These are phyloP conservation scores for Aspergillus ellipticus DNA, from an alignment of 495 filamentous ascomycete species.

Conservation along the genomic window DNA sequence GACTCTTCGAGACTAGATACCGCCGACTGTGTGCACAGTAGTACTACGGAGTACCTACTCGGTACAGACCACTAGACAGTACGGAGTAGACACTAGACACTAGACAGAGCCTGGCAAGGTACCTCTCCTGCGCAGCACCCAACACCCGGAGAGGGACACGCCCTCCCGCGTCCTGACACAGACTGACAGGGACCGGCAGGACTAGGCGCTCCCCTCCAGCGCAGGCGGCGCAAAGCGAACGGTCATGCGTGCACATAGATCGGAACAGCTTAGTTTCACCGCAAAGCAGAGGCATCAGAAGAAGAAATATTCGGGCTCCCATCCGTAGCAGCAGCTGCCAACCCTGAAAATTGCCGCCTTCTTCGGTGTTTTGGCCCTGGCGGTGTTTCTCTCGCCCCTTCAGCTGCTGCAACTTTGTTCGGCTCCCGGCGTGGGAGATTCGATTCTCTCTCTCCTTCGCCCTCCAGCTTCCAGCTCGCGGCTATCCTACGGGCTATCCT, in stretches of 20 bases:
- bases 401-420: slow-evolving; percentile 2
- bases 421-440: slow-evolving; percentile 4
- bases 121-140: no score
- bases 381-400: background rate
- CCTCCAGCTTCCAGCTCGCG: background rate
- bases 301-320: slow-evolving; percentile 1
- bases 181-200: slow-evolving; percentile 18
- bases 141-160: no score
- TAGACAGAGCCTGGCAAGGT: no score
- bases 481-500: background rate
- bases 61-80: no score
- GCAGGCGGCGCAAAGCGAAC: slow-evolving; percentile 21
- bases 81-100: no score
- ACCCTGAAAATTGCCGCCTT: slow-evolving; percentile 14
- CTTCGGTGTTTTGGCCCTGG: slow-evolving; percentile 3
- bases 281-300: slow-evolving; percentile 16
- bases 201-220: slow-evolving; percentile 4
- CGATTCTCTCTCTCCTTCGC: slow-evolving; percentile 7
- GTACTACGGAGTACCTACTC: no score
- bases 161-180: slow-evolving; percentile 4
- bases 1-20: no score
- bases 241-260: slow-evolving; percentile 42
- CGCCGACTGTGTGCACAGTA: no score
- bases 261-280: slow-evolving; percentile 24
- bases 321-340: slow-evolving; percentile 1